These are phyloP conservation scores for Aegilops sharonensis DNA, from an alignment of 176 grass and related monocot genomes.

Conservation along the genomic window DNA sequence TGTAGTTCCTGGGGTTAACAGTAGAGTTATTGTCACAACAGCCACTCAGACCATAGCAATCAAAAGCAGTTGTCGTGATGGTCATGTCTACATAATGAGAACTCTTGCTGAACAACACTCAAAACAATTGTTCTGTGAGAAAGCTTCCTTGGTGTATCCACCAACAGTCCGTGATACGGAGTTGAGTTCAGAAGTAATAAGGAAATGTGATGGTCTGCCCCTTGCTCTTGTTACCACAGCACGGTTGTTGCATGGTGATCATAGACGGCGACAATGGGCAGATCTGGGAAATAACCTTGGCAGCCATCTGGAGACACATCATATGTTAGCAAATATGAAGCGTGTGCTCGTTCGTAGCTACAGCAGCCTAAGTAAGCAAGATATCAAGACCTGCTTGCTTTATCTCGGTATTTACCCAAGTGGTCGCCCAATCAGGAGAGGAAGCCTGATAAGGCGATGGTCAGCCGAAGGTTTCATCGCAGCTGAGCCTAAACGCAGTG, in stretches of 20 bases:
- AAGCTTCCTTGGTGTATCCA: too few relatives aligned
- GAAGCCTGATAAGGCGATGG: conserved; percentile 23
- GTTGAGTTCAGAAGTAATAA: too few relatives aligned
- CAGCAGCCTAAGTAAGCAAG: neutral
- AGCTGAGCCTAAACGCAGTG: neutral
- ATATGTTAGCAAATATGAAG: neutral
- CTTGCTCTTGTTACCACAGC: neutral
- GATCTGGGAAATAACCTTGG: neutral
- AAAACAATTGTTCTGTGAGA: too few relatives aligned
- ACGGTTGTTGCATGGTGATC: neutral
- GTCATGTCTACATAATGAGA: too few relatives aligned
- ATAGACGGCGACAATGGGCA: neutral
- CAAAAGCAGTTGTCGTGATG: too few relatives aligned
- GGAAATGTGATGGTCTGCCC: neutral
- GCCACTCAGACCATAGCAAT: too few relatives aligned
- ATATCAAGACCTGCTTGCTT: neutral
- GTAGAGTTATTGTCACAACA: too few relatives aligned
- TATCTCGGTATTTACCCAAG: conserved; percentile 1
- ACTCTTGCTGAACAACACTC: too few relatives aligned
- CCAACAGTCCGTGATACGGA: too few relatives aligned
- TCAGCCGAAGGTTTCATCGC: neutral
- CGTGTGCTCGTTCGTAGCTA: neutral
- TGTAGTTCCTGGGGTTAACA: too few relatives aligned
- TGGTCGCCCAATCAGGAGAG: neutral
- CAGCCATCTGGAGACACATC: neutral